These are phyloP conservation scores for Neofusicoccum cordaticola DNA, from an alignment of 2,329 filamentous ascomycete species.

Conservation along the genomic window DNA sequence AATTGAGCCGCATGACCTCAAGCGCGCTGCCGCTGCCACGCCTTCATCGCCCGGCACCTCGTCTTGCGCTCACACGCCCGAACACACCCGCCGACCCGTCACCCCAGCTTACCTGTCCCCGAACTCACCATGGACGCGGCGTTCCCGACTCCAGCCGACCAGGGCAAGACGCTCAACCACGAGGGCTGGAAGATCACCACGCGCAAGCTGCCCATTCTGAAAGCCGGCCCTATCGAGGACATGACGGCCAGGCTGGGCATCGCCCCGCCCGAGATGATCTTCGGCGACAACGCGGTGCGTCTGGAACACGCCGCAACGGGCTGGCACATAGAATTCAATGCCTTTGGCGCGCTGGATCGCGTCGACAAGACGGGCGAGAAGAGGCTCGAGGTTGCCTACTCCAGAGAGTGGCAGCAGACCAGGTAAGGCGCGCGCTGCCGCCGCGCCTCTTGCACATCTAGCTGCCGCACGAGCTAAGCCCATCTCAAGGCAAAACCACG, in stretches of 20 bases:
- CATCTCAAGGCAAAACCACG: conserved; percentile 66
- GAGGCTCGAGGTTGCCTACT: conserved; percentile 93
- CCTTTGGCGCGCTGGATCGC: conserved; percentile 79
- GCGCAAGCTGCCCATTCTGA: conserved; percentile 91
- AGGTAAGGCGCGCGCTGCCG: conserved; percentile 46
- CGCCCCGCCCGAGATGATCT: conserved; percentile 96
- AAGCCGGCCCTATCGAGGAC: conserved; percentile 81
- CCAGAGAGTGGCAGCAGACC: conserved; percentile 77
- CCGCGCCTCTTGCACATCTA: background rate
- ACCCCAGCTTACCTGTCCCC: background rate
- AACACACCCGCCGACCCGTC: too few relatives aligned
- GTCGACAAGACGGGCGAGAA: conserved; percentile 91
- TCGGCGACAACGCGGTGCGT: conserved; percentile 85
- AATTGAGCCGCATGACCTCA: conserved; percentile 14
- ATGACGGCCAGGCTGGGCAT: conserved; percentile 79
- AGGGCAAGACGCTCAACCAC: conserved; percentile 35
- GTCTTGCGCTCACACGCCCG: background rate
- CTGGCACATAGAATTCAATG: conserved; percentile 79
- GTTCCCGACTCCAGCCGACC: conserved; percentile 20
- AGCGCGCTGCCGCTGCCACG: background rate
- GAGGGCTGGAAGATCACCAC: conserved; percentile 70
- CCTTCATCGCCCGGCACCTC: background rate
- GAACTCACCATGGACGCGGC: background rate
- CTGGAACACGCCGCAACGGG: conserved; percentile 71
- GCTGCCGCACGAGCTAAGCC: background rate